Conservation (phyloP, 2,329 filamentous ascomycete genomes). For the Emericellopsis atlantica region DNA sequence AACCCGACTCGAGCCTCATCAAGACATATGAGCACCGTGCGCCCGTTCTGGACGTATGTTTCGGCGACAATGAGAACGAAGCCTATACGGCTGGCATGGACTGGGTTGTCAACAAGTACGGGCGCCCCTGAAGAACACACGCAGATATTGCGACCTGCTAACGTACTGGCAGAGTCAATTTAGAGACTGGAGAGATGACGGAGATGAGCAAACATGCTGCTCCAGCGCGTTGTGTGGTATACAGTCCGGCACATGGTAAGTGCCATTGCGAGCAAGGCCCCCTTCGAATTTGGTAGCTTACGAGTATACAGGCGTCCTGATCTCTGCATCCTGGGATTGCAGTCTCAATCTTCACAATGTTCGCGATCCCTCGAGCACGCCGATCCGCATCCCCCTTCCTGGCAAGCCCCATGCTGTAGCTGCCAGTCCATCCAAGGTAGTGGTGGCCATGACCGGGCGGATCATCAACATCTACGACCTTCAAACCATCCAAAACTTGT, state of each 20-base stretch:
- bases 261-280: constrained; percentile 1
- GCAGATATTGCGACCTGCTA: background rate
- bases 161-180: constrained; percentile 40
- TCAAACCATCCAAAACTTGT: constrained; percentile 44
- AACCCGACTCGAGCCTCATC: constrained; percentile 40
- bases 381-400: constrained; percentile 59
- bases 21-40: constrained; percentile 69
- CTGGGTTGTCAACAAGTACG: constrained; percentile 66
- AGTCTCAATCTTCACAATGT: constrained; percentile 77
- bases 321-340: constrained; percentile 89
- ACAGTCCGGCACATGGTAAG: constrained; percentile 59
- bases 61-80: constrained; percentile 69
- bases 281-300: no score
- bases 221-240: constrained; percentile 74
- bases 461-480: constrained; percentile 94
- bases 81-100: constrained; percentile 82
- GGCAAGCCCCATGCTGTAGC: constrained; percentile 86
- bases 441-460: constrained; percentile 90
- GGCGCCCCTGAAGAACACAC: background rate
- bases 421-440: constrained; percentile 64
- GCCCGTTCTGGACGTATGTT: constrained; percentile 85
- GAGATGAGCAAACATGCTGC: constrained; percentile 67
- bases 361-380: constrained; percentile 32
- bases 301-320: constrained; percentile 45
- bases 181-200: constrained; percentile 58